Evolutionary conservation across 1,284 basidiomycete species (phyloP).

Genomic region (Ceratobasidium sp.): DNA sequence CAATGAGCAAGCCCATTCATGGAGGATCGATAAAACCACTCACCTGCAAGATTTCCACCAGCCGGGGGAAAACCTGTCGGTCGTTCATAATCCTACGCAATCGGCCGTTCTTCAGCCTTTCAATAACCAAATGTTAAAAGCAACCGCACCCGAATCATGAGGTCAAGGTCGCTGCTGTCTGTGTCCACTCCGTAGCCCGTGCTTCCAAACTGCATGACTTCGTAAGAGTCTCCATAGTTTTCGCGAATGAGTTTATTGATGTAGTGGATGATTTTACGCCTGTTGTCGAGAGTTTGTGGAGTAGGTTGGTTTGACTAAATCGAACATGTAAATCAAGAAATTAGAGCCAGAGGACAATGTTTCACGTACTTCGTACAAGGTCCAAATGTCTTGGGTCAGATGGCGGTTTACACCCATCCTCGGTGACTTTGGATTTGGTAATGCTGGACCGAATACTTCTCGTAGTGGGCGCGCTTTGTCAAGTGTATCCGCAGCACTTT

Average conservation of each 20-base stretch:
- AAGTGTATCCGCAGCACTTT: slow-evolving; percentile 28
- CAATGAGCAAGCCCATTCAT: slow-evolving; percentile 16
- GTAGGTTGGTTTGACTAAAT: slow-evolving; percentile 46
- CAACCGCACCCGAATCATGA: slow-evolving; percentile 64
- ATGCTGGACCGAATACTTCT: slow-evolving; percentile 22
- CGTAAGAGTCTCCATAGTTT: slow-evolving; percentile 59
- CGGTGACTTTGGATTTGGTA: slow-evolving; percentile 27
- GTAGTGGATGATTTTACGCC: slow-evolving; percentile 48
- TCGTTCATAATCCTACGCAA: slow-evolving; percentile 59
- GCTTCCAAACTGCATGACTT: slow-evolving; percentile 64
- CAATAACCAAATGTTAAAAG: neutral
- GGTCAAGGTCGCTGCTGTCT: slow-evolving; percentile 63
- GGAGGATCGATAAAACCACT: slow-evolving; percentile 43
- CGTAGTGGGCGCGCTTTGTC: slow-evolving; percentile 37
- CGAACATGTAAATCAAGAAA: neutral
- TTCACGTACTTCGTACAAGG: slow-evolving; percentile 31
- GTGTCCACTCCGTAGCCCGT: slow-evolving; percentile 63
- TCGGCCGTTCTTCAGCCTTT: slow-evolving; percentile 7
- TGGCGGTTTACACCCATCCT: slow-evolving; percentile 7
- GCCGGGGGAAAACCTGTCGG: slow-evolving; percentile 58
- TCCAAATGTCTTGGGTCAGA: slow-evolving; percentile 38
- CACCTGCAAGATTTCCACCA: slow-evolving; percentile 55
- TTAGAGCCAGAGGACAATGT: neutral
- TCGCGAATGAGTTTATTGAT: slow-evolving; percentile 54
- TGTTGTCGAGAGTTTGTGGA: slow-evolving; percentile 41